Percentiles rank a stretch among this genome's conserved stretches.
Conservation (phyloP, 805 yeast species). For the Ascoidea rubescens region DNA sequence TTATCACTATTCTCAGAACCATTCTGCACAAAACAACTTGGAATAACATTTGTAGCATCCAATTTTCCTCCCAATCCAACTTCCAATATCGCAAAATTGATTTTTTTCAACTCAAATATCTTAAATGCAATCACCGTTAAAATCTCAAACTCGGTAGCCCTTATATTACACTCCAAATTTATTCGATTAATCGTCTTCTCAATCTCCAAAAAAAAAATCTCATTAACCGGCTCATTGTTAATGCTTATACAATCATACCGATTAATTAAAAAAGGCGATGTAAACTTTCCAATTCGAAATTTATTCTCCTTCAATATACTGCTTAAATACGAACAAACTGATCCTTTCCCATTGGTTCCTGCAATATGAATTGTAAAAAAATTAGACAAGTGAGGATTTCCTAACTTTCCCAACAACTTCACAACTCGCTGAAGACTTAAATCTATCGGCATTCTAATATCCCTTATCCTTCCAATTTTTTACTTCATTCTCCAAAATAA, state of each 20-base stretch:
- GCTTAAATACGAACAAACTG: constrained; percentile 72
- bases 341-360: constrained; percentile 96
- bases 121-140: constrained; percentile 77
- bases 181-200: constrained; percentile 21
- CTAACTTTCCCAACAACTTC: constrained; percentile 33
- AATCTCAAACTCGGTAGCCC: constrained; percentile 81
- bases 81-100: constrained; percentile 75
- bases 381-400: constrained; percentile 47
- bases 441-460: constrained; percentile 31
- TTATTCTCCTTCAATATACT: constrained; percentile 20
- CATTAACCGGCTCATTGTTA: constrained; percentile 40
- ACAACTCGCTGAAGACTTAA: constrained; percentile 42
- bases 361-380: constrained; percentile 78
- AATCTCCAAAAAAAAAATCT: constrained; percentile 28
- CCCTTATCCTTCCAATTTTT: too few species aligned
- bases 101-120: constrained; percentile 43
- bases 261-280: constrained; percentile 72
- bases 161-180: constrained; percentile 28
- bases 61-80: constrained; percentile 87
- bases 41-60: constrained; percentile 78
- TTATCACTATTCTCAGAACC: constrained; percentile 4
- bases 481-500: neutral
- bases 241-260: constrained; percentile 68
- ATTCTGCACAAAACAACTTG: constrained; percentile 10
- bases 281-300: constrained; percentile 59